Evolutionary conservation across 1,284 basidiomycete species (phyloP).

Genomic region (Prillingera fragicola): DNA sequence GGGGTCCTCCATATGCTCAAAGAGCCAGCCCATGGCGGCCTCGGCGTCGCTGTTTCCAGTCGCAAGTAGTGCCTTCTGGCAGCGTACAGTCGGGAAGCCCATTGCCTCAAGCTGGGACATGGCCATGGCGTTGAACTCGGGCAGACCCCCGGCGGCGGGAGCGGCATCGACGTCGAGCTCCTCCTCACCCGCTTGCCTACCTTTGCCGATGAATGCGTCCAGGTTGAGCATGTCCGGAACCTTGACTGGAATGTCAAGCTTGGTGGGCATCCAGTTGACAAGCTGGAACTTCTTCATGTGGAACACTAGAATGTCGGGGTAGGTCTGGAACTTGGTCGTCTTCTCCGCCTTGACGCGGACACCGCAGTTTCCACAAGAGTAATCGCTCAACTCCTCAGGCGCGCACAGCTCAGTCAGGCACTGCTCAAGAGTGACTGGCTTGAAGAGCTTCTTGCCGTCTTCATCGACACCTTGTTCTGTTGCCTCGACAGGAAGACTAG

Average conservation of each 20-base stretch:
- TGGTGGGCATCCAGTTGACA: constrained; percentile 94
- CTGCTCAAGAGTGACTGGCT: constrained; percentile 61
- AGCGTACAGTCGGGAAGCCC: constrained; percentile 79
- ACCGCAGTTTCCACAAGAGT: constrained; percentile 59
- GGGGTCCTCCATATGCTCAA: constrained; percentile 89
- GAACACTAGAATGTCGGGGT: constrained; percentile 81
- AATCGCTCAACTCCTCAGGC: constrained; percentile 63
- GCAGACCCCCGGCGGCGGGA: constrained; percentile 44
- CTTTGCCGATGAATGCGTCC: constrained; percentile 65
- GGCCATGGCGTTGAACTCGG: constrained; percentile 62
- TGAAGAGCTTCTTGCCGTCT: constrained; percentile 62
- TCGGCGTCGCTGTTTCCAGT: constrained; percentile 76
- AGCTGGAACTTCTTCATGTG: constrained; percentile 94
- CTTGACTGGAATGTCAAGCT: constrained; percentile 84
- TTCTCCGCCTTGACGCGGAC: constrained; percentile 63
- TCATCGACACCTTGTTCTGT: constrained; percentile 53
- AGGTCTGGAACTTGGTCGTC: constrained; percentile 73
- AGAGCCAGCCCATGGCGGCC: constrained; percentile 91
- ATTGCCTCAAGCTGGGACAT: constrained; percentile 72
- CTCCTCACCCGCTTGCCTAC: constrained; percentile 67
- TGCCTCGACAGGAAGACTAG: constrained; percentile 75
- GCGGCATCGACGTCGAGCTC: constrained; percentile 60
- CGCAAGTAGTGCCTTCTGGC: constrained; percentile 81
- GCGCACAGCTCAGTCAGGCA: constrained; percentile 67
- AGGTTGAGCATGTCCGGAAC: constrained; percentile 63